Evolutionary conservation across 1,284 basidiomycete genomes (phyloP), one percentile per base, ranked within the genome.

Genomic region (Heterobasidion parviporum): DNA sequence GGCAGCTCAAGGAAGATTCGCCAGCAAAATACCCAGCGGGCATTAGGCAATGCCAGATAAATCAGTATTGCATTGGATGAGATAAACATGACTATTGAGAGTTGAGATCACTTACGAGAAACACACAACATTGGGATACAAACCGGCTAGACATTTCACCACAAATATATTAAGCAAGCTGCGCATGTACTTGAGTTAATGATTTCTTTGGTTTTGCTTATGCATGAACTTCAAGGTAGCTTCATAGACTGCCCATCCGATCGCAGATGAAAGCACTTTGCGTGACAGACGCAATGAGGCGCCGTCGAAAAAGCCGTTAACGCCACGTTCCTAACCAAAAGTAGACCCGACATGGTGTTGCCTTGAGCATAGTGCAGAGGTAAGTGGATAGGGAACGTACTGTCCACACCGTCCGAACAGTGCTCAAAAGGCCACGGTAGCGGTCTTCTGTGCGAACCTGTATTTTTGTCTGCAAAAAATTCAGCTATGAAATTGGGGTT

Each of bases 201-300:
- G 6, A 26, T 26, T 41, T n/a, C 7, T 10, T 41, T 41, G 12
- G 38, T 41, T 41, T 41, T 54, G 54, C 26, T 56, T 74, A 62
- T 75, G 77, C 64, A 82, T 76, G 58, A 82, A 77, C 65, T 83
- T 81, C 55, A 94, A 72, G 46, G 92, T 68, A 35, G 84, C 89
- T 70, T 96, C 94, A 64, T 95, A 97, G 1, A 94, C 89, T 1
- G 85, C 89, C 94, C 94, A 98, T 0, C 87, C 92, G 59, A 98
- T 93, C 0, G 87, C 89, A 20, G 91, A 93, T 64, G 90, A 92
- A n/a, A 92, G 74, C 1, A 95, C 85, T 68, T 97, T 98, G 50
- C 94, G 80, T 6, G 87, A 85, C 64, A 96, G 80, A 9, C 94
- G 81, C 45, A 98, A 74, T 1, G 85, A 85, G 18, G 84, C 82